Base-by-base conservation (phyloP, 805 yeast species). In the Starmera dryadoides region DNA sequence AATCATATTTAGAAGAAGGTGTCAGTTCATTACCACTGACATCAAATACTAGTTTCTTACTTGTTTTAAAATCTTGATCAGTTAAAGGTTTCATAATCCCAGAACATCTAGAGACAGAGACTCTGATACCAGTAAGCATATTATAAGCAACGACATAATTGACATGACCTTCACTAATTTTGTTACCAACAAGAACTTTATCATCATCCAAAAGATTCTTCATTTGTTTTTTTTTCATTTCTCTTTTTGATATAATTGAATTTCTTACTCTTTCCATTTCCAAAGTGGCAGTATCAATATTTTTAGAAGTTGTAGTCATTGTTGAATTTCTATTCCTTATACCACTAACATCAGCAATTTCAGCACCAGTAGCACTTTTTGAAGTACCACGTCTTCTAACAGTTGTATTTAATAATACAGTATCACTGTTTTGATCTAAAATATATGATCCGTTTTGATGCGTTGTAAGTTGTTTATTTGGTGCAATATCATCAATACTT, bases 61-160 rank as follows among this genome's bases (percentile, higher is more conserved):
- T 77, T 10, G 75, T 64, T 26, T 62, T 66, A 58, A 89, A 93
- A 57, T 91, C 96, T 14, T 66, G 71, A 36, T 78, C 81, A 2
- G 71, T 72, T 32, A 93, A 63, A 16, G 82, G 81, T 39, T 82
- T 75, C 75, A 86, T 84, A 10, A 82, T 71, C 29, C 95, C 94
- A 0, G 96, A 86, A 52, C 95, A 83, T 42, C 96, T 69, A 4
- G 96, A 86, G 0, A 93, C 98, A 0, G 97, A 89, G 8, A 88
- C 95, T 41, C 98, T 73, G 35, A 93, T 93, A 2, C 99, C 98
- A 0, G 98, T 89, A 42, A 94, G 72, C 97, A 93, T 91, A 59
- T 91, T 88, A 60, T 93, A 94, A 1, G 97, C 98, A 69, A 91
- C 79, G 21, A 88, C 86, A 53, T 82, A 93, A 59, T 89, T 93